Evolutionary conservation across 2,329 filamentous ascomycete genomes (phyloP).

Genomic region (Aspergillus unguis): DNA sequence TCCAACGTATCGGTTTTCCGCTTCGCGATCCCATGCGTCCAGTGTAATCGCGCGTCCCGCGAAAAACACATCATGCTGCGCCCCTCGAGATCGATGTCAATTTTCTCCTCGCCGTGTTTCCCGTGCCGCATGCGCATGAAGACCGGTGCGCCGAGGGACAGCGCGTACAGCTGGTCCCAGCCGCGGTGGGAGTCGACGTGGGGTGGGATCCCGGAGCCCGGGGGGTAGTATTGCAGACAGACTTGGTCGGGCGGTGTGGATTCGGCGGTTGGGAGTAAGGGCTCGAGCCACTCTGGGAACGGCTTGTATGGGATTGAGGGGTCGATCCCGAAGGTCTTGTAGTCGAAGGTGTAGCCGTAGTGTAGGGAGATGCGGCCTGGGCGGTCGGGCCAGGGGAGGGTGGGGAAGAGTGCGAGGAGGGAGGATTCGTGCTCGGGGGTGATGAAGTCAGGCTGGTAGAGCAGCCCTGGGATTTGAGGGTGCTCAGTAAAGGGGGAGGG

Average conservation of each 20-base stretch:
- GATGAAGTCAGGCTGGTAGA: slow-evolving; percentile 50
- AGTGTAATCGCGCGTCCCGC: slow-evolving; percentile 51
- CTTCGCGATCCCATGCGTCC: slow-evolving; percentile 56
- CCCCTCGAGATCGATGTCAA: slow-evolving; percentile 49
- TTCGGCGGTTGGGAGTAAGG: slow-evolving; percentile 48
- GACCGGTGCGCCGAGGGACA: slow-evolving; percentile 32
- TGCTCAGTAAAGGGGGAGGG: not conserved
- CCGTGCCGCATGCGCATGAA: slow-evolving; percentile 32
- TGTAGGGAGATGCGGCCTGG: slow-evolving; percentile 51
- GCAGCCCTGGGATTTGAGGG: slow-evolving; percentile 9
- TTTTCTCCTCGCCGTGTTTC: slow-evolving; percentile 20
- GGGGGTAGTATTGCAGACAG: slow-evolving; percentile 59
- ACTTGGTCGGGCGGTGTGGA: slow-evolving; percentile 54
- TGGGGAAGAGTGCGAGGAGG: slow-evolving; percentile 46
- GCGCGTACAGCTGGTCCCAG: slow-evolving; percentile 38
- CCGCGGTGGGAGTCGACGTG: slow-evolving; percentile 58
- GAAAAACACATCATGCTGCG: slow-evolving; percentile 53
- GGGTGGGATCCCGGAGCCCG: slow-evolving; percentile 58
- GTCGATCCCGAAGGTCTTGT: slow-evolving; percentile 57
- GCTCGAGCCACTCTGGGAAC: slow-evolving; percentile 52
- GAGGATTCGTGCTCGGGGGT: slow-evolving; percentile 44
- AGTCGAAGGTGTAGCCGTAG: slow-evolving; percentile 58
- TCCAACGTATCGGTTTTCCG: slow-evolving; percentile 51
- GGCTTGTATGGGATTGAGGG: slow-evolving; percentile 48
- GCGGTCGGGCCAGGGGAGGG: slow-evolving; percentile 49